Percentiles rank a stretch among this genome's conserved stretches.
phyloP scores from a whole-genome alignment of 805 yeast species.

The Kodamaea jinghongensis region DNA sequence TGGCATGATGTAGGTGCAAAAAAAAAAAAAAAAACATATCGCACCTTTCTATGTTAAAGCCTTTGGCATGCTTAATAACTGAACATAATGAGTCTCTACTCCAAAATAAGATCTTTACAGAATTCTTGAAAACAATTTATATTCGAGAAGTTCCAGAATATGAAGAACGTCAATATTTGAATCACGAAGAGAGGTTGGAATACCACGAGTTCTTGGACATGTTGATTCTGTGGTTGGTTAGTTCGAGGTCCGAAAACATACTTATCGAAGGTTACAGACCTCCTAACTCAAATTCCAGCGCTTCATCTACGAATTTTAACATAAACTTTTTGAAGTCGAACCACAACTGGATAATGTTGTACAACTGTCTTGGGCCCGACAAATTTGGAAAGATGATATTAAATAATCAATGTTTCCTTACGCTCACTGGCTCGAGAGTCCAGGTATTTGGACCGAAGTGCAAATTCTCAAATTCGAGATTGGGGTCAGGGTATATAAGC shows the following conservation, averaged over 20 bases:
- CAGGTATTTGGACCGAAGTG: constrained; percentile 30
- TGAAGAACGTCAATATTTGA: background rate
- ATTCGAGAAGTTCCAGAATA: constrained; percentile 1
- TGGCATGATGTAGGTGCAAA: background rate
- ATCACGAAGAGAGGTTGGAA: background rate
- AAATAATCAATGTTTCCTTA: constrained; percentile 28
- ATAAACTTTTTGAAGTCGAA: constrained; percentile 38
- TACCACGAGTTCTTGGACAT: constrained; percentile 39
- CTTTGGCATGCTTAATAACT: background rate
- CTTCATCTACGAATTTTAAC: constrained; percentile 24
- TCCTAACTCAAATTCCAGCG: constrained; percentile 34
- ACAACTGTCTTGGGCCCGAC: constrained; percentile 35
- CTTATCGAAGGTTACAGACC: constrained; percentile 44
- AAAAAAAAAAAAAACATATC: background rate
- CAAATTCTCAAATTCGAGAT: background rate
- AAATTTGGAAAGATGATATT: constrained; percentile 40
- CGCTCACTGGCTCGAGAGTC: constrained; percentile 12
- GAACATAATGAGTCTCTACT: too few relatives aligned
- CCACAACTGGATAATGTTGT: constrained; percentile 44
- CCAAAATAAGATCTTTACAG: background rate
- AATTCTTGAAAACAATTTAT: constrained; percentile 4
- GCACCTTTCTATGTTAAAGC: too few relatives aligned
- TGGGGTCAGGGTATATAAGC: too few relatives aligned
- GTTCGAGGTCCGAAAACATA: constrained; percentile 31
- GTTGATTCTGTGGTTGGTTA: constrained; percentile 32